These are phyloP conservation scores for Eucalyptus paniculata DNA, from an alignment of 345 rosid genomes.

Conservation along the genomic window DNA sequence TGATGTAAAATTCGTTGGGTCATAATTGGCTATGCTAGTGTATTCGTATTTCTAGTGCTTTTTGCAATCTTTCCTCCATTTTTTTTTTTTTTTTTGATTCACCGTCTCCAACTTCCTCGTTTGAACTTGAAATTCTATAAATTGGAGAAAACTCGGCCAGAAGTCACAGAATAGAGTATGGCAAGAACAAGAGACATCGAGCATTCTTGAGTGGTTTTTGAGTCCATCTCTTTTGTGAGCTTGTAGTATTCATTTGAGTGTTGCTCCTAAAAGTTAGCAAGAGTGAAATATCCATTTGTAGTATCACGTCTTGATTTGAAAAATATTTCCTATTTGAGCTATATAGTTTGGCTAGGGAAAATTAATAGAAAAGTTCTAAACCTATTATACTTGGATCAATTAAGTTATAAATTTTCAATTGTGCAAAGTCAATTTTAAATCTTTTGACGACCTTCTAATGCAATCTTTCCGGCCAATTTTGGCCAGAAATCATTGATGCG, in stretches of 20 bases:
- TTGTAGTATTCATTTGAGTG: background rate
- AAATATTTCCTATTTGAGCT: too few relatives aligned
- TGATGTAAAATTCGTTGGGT: background rate
- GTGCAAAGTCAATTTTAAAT: too few relatives aligned
- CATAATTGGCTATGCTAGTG: background rate
- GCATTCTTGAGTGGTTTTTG: too few relatives aligned
- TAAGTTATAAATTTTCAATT: too few relatives aligned
- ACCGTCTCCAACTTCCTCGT: background rate
- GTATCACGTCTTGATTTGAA: background rate
- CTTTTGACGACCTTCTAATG: too few relatives aligned
- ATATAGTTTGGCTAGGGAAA: too few relatives aligned
- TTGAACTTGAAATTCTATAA: background rate
- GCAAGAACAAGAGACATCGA: background rate
- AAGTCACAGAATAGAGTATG: background rate
- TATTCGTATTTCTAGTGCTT: background rate
- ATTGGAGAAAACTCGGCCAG: background rate
- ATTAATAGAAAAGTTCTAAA: too few relatives aligned
- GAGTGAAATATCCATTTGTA: background rate
- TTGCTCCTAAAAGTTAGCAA: background rate
- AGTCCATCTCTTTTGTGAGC: background rate
- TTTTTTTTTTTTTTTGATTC: background rate
- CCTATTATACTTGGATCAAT: too few relatives aligned
- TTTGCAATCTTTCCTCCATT: background rate
- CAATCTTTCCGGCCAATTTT: too few relatives aligned
- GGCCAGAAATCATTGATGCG: too few relatives aligned